Evolutionary conservation across 2,329 filamentous ascomycete species (phyloP).

Genomic region (Colletotrichum camelliae): DNA sequence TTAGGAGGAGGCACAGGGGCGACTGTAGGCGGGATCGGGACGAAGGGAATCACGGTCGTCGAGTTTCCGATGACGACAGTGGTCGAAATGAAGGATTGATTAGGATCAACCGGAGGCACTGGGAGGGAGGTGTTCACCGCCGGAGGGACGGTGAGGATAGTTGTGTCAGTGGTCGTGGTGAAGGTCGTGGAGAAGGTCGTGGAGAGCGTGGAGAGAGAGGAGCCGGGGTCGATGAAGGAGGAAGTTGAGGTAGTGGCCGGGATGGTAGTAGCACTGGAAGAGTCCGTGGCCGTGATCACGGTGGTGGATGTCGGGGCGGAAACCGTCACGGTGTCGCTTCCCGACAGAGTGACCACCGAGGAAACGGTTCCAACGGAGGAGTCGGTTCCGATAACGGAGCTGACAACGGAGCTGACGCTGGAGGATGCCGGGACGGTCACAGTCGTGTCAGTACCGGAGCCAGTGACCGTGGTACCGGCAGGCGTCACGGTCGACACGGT

Average conservation of each 20-base stretch:
- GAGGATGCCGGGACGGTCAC: background rate
- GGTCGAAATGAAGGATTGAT: background rate
- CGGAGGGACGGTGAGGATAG: background rate
- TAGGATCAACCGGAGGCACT: background rate
- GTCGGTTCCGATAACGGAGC: background rate
- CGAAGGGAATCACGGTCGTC: background rate
- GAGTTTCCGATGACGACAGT: background rate
- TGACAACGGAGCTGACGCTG: background rate
- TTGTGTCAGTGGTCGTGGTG: background rate
- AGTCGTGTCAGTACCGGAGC: background rate
- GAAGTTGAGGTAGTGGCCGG: background rate
- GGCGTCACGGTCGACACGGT: background rate
- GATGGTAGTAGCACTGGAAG: background rate
- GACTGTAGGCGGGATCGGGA: background rate
- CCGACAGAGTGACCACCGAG: background rate
- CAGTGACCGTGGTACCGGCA: background rate
- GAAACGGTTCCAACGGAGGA: background rate
- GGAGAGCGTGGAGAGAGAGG: background rate
- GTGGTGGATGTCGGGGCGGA: background rate
- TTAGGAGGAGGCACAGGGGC: background rate
- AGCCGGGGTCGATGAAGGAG: background rate
- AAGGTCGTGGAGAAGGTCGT: background rate
- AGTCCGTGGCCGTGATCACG: background rate
- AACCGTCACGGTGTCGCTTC: background rate
- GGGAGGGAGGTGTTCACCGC: background rate